Evolutionary conservation across 148 eudicot genomes (phyloP).

Genomic region (Beta vulgaris): DNA sequence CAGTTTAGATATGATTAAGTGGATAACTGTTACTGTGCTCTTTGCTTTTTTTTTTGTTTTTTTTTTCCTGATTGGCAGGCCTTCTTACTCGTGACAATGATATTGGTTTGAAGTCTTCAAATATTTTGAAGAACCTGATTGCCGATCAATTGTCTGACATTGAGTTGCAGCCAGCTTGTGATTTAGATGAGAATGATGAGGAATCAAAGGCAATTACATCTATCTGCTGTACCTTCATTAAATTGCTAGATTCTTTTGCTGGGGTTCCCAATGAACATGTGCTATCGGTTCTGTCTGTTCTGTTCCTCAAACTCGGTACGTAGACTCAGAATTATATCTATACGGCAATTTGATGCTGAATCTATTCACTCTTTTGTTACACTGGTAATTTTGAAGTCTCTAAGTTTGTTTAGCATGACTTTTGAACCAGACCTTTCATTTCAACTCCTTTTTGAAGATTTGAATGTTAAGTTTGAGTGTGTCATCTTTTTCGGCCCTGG

Average conservation of each 20-base stretch:
- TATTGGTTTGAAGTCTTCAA: constrained; percentile 51
- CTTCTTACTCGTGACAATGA: constrained; percentile 56
- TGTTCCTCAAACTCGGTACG: constrained; percentile 84
- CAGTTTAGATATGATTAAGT: background rate
- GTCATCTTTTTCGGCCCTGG: background rate
- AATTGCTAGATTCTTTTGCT: constrained; percentile 35
- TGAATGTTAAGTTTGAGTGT: background rate
- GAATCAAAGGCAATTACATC: constrained; percentile 49
- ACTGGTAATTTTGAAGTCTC: background rate
- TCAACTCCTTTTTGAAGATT: background rate
- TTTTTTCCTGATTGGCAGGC: constrained; percentile 38
- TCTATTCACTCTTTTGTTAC: background rate
- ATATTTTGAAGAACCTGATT: constrained; percentile 55
- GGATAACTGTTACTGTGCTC: background rate
- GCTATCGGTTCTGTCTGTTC: constrained; percentile 52
- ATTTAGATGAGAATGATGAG: constrained; percentile 26
- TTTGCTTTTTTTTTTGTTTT: constrained; percentile 1
- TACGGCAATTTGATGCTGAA: background rate
- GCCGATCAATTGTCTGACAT: constrained; percentile 30
- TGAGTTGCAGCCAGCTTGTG: constrained; percentile 28
- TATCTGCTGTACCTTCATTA: constrained; percentile 48
- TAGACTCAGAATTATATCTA: background rate
- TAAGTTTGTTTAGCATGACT: background rate
- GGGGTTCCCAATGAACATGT: constrained; percentile 57
- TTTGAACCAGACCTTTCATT: too few species aligned